Evolutionary conservation across 768 basidiomycete species (phyloP).

Genomic region (Mycena rosella): DNA sequence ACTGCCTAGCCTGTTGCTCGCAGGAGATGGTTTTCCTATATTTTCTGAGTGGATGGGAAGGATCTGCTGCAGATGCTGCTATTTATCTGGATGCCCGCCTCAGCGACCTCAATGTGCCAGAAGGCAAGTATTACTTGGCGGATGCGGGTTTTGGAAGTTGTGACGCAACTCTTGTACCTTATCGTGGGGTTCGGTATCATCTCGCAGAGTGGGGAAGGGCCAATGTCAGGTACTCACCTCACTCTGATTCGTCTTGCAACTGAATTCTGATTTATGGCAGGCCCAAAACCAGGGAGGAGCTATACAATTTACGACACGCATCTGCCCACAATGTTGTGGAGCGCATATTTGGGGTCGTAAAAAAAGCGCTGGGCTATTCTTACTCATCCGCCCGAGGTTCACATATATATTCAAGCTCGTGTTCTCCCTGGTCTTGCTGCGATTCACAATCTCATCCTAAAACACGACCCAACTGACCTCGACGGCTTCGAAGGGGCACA

Average conservation of each 20-base stretch:
- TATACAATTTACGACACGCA: conserved; percentile 1
- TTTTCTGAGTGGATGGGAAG: conserved; percentile 43
- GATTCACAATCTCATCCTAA: not conserved
- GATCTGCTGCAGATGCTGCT: conserved; percentile 35
- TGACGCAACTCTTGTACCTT: too few relatives aligned
- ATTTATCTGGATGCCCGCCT: conserved; percentile 37
- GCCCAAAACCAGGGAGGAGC: not conserved
- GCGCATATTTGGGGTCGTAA: not conserved
- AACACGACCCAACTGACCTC: not conserved
- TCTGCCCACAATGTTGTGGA: not conserved
- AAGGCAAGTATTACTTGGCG: too few relatives aligned
- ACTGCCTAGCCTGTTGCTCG: conserved; percentile 41
- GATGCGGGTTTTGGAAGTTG: too few relatives aligned
- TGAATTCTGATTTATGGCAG: not conserved
- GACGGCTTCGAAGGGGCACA: not conserved
- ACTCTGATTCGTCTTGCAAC: not conserved
- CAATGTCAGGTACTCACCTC: conserved; percentile 5
- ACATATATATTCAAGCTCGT: not conserved
- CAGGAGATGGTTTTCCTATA: conserved; percentile 42
- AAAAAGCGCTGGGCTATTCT: not conserved
- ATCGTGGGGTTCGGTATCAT: too few relatives aligned
- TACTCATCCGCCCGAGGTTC: not conserved
- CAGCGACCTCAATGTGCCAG: conserved; percentile 2
- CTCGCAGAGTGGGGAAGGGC: too few relatives aligned
- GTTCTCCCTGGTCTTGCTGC: not conserved